phyloP scores from a whole-genome alignment of 352 stramenopile species.

The Plasmopara viticola region DNA sequence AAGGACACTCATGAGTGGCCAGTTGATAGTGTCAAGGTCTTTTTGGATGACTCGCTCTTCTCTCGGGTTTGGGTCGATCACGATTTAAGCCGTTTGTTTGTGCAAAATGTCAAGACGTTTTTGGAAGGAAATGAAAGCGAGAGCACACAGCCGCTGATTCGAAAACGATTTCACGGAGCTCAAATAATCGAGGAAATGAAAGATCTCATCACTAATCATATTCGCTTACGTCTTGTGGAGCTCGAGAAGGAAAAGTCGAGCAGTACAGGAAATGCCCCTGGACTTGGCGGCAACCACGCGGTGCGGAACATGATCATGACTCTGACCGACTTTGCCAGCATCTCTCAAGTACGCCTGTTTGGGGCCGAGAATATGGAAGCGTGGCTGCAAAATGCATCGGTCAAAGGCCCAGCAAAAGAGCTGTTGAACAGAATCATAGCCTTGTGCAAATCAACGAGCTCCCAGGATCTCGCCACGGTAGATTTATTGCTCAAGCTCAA shows the following conservation, averaged over 20 bases:
- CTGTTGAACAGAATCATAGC: conserved; percentile 70
- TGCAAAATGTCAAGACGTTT: conserved; percentile 74
- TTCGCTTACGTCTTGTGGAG: conserved; percentile 52
- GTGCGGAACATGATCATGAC: conserved; percentile 75
- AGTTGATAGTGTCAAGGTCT: conserved; percentile 82
- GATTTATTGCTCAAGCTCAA: conserved; percentile 79
- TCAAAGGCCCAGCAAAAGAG: conserved; percentile 65
- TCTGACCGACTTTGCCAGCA: conserved; percentile 53
- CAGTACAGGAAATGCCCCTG: conserved; percentile 11
- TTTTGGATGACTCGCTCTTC: conserved; percentile 78
- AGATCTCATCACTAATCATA: conserved; percentile 63
- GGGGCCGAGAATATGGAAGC: conserved; percentile 71
- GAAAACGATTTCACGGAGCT: conserved; percentile 35
- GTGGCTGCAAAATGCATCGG: conserved; percentile 75
- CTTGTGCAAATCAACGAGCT: conserved; percentile 54
- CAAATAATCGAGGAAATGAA: conserved; percentile 43
- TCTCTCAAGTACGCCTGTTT: conserved; percentile 53
- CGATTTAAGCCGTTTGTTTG: conserved; percentile 70
- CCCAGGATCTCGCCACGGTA: conserved; percentile 51
- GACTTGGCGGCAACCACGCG: conserved; percentile 38
- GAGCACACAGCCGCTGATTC: conserved; percentile 24
- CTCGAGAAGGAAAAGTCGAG: conserved; percentile 58
- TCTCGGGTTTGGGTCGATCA: conserved; percentile 81
- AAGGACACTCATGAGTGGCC: conserved; percentile 60
- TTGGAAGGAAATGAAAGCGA: conserved; percentile 23